A percentile compares a stretch with the other conserved stretches of the same genome.
These are phyloP conservation scores for Powellomyces hirtus DNA, from an alignment of 192 early-diverging fungal genomes.

Conservation along the genomic window DNA sequence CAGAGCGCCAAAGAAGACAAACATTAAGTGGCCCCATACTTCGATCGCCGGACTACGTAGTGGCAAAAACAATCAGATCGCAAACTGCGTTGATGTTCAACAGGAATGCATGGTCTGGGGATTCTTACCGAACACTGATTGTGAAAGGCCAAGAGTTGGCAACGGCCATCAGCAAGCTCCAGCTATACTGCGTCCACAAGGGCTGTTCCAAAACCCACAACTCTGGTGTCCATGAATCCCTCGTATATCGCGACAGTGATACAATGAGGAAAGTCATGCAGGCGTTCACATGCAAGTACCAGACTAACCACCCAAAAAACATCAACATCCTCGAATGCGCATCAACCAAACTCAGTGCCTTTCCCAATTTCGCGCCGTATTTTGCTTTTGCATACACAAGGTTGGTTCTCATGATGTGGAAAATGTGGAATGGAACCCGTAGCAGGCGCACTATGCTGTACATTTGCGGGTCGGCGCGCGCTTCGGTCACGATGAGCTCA, in stretches of 20 bases:
- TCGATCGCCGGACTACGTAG: too few relatives aligned
- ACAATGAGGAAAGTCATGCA: conserved; percentile 16
- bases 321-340: background rate
- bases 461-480: too few relatives aligned
- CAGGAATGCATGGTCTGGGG: too few relatives aligned
- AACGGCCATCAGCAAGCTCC: conserved; percentile 21
- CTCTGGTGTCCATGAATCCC: background rate
- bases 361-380: background rate
- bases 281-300: conserved; percentile 13
- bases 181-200: conserved; percentile 6
- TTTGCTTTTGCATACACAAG: background rate
- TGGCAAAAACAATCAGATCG: too few relatives aligned
- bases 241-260: background rate
- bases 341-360: background rate
- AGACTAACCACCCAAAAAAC: background rate
- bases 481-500: background rate
- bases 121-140: background rate
- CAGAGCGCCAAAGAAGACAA: conserved; percentile 14
- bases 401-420: background rate
- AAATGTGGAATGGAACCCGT: conserved; percentile 2
- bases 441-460: background rate
- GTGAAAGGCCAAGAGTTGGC: conserved; percentile 21
- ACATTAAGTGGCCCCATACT: conserved; percentile 4
- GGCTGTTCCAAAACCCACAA: background rate
- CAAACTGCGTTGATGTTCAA: too few relatives aligned